A percentile compares a stretch with the other conserved stretches of the same genome.
Conservation (phyloP, 2,329 filamentous ascomycete species). For the Fusarium agapanthi region DNA sequence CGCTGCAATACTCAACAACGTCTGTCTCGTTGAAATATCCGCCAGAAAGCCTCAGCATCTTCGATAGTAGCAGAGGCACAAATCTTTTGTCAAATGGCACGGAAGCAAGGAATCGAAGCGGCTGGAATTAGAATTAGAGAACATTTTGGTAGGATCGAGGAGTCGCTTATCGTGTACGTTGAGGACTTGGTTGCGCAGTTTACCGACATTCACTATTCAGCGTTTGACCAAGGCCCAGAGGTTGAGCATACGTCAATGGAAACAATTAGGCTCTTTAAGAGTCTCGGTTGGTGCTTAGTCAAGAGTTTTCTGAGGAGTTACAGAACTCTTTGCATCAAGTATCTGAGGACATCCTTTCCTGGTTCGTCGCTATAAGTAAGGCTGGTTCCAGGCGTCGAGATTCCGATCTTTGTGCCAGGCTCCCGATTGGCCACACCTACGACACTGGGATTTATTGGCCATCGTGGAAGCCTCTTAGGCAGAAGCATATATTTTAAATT, state of each 20-base stretch:
- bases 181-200: not conserved
- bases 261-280: not conserved
- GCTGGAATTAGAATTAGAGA: not conserved
- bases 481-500: not conserved
- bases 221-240: no score
- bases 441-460: not conserved
- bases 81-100: not conserved
- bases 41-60: not conserved
- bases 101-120: not conserved
- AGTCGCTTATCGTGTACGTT: not conserved
- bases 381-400: not conserved
- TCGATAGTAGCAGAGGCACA: not conserved
- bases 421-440: rapidly evolving
- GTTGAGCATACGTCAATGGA: not conserved
- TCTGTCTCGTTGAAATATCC: not conserved
- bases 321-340: not conserved
- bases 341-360: not conserved
- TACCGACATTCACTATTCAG: not conserved
- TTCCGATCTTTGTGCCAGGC: not conserved
- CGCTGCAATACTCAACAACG: not conserved
- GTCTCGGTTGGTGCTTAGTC: not conserved
- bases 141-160: no score
- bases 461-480: not conserved
- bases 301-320: rapidly evolving
- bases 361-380: not conserved